Evolutionary conservation across 345 rosid genomes (phyloP).

Genomic region (Eucalyptus brandiana): DNA sequence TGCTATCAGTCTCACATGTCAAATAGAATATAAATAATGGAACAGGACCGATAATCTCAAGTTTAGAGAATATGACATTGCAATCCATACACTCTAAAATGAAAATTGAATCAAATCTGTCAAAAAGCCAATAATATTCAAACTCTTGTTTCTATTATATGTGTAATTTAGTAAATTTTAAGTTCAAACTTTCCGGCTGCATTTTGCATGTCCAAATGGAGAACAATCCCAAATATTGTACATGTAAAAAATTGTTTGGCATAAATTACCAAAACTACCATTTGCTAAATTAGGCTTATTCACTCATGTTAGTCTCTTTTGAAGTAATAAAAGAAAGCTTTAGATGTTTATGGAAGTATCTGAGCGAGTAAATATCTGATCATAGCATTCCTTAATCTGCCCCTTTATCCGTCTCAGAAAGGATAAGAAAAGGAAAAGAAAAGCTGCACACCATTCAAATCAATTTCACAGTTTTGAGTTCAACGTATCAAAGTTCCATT

Average conservation of each 20-base stretch:
- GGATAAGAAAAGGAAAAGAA: not conserved
- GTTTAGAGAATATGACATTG: not conserved
- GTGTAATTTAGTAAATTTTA: not conserved
- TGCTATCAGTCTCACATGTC: not conserved
- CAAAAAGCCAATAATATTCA: fast-evolving
- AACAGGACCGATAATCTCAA: fast-evolving
- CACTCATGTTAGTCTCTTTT: not conserved
- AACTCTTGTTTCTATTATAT: not conserved
- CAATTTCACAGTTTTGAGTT: not conserved
- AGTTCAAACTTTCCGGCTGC: fast-evolving
- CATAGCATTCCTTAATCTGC: not conserved
- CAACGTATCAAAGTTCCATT: not conserved
- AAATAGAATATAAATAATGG: not conserved
- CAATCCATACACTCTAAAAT: not conserved
- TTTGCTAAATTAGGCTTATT: not conserved
- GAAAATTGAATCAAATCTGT: not conserved
- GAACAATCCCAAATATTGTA: not conserved
- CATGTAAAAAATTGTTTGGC: not conserved
- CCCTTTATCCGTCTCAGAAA: not conserved
- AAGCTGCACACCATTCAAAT: not conserved
- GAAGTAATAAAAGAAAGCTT: not conserved
- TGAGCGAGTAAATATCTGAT: not conserved
- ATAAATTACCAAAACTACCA: not conserved
- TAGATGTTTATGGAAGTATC: not conserved
- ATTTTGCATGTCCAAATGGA: not conserved